Evolutionary conservation across 768 basidiomycete species (phyloP), one percentile per base, ranked within the genome.

Genomic region (Kwoniella botswanensis): DNA sequence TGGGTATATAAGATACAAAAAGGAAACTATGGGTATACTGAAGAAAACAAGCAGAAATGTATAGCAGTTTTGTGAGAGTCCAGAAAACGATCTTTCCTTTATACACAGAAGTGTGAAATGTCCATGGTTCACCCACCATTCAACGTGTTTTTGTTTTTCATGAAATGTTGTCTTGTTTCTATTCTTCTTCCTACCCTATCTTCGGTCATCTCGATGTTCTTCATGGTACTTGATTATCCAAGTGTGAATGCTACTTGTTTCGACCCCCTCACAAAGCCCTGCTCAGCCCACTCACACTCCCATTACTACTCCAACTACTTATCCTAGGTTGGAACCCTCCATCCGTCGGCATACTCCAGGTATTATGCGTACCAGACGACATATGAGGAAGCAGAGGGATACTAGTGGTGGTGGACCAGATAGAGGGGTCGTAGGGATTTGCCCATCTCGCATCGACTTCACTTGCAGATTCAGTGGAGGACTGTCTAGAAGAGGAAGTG

Each of bases 331-430:
- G 52, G 24, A 68, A 68, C 22, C n/a, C 50, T 13, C 42, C 24
- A 17, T 68, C 21, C 2, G 11, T 54, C 3, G 67, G 67, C 18
- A 61, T 68, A 29, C 21, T 18, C 67, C 67, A 61, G 18, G 50
- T 41, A 13, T 56, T 44, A 46, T 57, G 53, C 17, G 50, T 21
- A 15, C 26, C 10, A 4, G 46, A 43, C 3, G 59, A 61, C 60
- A 68, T 68, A 29, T 67, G 65, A 2, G 58, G 58, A 1, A 68
- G 35, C 11, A 62, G 24, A 11, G 67, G 67, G 18, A 68, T 56
- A 18, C n/a, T 15, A 2, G 50, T 62, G 6, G n/a, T 60, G 12
- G 67, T 68, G 17, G 67, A 68, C 67, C 67, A 68, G 29, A 68
- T 68, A 6, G 58, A 67, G 17, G 50, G 63, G 17, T 63, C 62